Conservation (phyloP, 1,284 basidiomycete species). For the Trametes versicolor region DNA sequence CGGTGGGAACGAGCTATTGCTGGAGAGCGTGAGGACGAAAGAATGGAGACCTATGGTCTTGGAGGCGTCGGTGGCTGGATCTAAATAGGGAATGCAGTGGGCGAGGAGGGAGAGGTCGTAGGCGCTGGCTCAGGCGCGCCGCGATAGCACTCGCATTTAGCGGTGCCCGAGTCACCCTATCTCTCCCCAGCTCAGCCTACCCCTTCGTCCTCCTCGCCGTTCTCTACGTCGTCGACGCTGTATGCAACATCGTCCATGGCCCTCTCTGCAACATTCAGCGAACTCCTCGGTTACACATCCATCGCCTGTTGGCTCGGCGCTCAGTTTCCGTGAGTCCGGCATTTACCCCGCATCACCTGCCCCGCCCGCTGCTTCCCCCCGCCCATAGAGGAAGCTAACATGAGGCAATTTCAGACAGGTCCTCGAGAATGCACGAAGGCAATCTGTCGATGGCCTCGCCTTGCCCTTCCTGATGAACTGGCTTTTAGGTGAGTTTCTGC, state of each 20-base stretch:
- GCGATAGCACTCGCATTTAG: constrained; percentile 3
- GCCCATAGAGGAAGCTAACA: constrained; percentile 16
- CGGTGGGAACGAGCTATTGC: constrained; percentile 3
- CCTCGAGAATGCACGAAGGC: constrained; percentile 77
- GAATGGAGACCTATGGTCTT: not conserved
- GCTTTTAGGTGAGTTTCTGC: constrained; percentile 74
- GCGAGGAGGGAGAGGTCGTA: not conserved
- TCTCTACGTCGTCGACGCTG: constrained; percentile 17
- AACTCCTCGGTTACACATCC: constrained; percentile 76
- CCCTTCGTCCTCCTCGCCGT: constrained; percentile 11
- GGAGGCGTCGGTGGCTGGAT: too few relatives aligned
- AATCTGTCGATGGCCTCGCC: constrained; percentile 88
- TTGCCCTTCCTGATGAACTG: constrained; percentile 92
- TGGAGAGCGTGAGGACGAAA: constrained; percentile 7
- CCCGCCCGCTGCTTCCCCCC: constrained; percentile 24
- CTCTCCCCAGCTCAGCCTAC: constrained; percentile 3
- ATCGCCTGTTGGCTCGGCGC: constrained; percentile 92
- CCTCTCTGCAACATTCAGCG: constrained; percentile 44
- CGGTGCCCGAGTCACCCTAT: constrained; percentile 7
- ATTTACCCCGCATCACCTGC: constrained; percentile 28
- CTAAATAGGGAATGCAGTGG: not conserved
- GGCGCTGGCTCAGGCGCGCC: constrained; percentile 10
- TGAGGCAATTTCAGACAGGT: constrained; percentile 68
- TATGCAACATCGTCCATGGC: constrained; percentile 32
- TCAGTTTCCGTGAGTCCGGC: constrained; percentile 84